Evolutionary conservation across 2,329 filamentous ascomycete genomes (phyloP).

Genomic region (Cladophialophora immunda): DNA sequence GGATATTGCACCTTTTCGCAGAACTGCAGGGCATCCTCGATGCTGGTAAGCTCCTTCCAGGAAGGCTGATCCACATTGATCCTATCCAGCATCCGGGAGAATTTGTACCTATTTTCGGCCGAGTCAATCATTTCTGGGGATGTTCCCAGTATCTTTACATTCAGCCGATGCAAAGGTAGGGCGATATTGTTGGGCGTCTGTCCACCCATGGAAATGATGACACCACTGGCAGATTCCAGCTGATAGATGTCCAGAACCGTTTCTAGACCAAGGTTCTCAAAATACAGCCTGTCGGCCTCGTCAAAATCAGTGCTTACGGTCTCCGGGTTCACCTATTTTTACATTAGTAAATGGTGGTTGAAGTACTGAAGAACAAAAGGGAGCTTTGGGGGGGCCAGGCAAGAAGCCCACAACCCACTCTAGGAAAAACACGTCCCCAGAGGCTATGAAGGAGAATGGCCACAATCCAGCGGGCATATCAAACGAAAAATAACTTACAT

Average conservation of each 20-base stretch:
- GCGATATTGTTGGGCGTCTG: constrained; percentile 99
- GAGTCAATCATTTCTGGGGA: constrained; percentile 99
- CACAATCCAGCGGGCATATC: too few relatives aligned
- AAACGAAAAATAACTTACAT: constrained; percentile 50
- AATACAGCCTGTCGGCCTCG: constrained; percentile 92
- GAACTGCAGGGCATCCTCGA: constrained; percentile 87
- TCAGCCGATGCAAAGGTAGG: constrained; percentile 83
- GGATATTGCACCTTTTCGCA: constrained; percentile 90
- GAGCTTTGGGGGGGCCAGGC: too few relatives aligned
- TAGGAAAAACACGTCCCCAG: too few relatives aligned
- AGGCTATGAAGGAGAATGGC: too few relatives aligned
- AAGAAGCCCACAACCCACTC: too few relatives aligned
- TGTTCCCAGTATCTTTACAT: constrained; percentile 92
- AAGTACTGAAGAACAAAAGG: not conserved
- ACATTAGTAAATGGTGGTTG: constrained; percentile 17
- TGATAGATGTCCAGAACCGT: constrained; percentile 93
- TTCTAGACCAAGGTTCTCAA: constrained; percentile 93
- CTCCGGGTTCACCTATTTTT: constrained; percentile 77
- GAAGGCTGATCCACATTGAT: constrained; percentile 95
- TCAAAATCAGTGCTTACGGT: constrained; percentile 92
- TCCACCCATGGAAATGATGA: constrained; percentile 94
- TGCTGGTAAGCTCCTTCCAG: constrained; percentile 97
- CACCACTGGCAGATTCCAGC: constrained; percentile 80
- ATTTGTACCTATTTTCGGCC: constrained; percentile 98
- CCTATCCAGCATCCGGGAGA: constrained; percentile 95